Evolutionary conservation across 495 filamentous ascomycete species (phyloP).

Genomic region (Rusavskia elegans): DNA sequence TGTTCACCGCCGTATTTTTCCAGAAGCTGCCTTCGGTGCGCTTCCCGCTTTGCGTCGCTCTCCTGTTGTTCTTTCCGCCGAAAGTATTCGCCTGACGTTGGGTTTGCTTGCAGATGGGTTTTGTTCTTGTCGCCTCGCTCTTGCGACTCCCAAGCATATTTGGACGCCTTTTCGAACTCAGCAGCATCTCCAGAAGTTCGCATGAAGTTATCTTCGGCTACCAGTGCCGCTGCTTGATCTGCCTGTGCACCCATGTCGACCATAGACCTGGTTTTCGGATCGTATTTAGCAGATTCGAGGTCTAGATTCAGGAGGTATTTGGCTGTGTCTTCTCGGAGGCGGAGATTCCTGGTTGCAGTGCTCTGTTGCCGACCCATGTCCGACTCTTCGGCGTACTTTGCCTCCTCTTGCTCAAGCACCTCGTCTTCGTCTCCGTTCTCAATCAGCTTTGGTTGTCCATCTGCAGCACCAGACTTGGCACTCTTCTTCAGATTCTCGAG

Average conservation of each 20-base stretch:
- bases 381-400: constrained; percentile 88
- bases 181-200: constrained; percentile 83
- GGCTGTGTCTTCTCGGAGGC: constrained; percentile 93
- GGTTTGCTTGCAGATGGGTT: constrained; percentile 86
- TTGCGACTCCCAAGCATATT: constrained; percentile 90
- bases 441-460: constrained; percentile 12
- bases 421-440: constrained; percentile 17
- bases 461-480: constrained; percentile 17
- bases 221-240: constrained; percentile 71
- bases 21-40: constrained; percentile 52
- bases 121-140: constrained; percentile 60
- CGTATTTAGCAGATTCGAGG: constrained; percentile 92
- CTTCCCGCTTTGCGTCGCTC: constrained; percentile 45
- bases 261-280: constrained; percentile 92
- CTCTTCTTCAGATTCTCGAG: constrained; percentile 64
- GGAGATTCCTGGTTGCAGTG: constrained; percentile 76
- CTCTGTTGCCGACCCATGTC: constrained; percentile 87
- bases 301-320: constrained; percentile 94
- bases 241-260: constrained; percentile 71
- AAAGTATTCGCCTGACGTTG: constrained; percentile 73
- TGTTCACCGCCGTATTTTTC: constrained; percentile 76
- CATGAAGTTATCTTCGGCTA: constrained; percentile 90
- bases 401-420: constrained; percentile 35
- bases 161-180: constrained; percentile 79
- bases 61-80: constrained; percentile 67